Evolutionary conservation across 2,329 filamentous ascomycete species (phyloP), one percentile per base, ranked within the genome.

Genomic region (Hypocreales sp.): DNA sequence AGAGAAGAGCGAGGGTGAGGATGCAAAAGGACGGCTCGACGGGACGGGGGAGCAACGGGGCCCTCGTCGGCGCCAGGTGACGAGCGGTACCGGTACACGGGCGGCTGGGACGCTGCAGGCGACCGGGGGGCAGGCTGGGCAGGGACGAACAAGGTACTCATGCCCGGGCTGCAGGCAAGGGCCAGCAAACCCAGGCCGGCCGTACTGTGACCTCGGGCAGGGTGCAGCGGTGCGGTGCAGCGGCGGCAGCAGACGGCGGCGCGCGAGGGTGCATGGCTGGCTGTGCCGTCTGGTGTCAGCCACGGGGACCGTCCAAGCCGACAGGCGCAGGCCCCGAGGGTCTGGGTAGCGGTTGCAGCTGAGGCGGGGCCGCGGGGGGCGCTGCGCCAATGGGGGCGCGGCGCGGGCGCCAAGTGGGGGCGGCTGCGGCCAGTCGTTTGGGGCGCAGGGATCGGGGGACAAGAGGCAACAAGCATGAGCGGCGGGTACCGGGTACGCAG

Each of bases 321-420:
- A 24, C 28, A 13, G 28, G 20, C 22, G 25, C 24, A 24, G 25
- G 29, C 29, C 26, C 29, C 29, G 29, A 28, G 29, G 23, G 29
- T 31, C 29, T 31, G 29, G 29, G 25, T 27, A 31, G 29, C 29
- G 29, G 25, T 26, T 28, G 25, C 25, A 28, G 22, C 22, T 28
- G 29, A 20, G 24, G 11, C 14, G 13, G 20, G 20, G 20, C 15
- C 12, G 7, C 14, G 9, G 15, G 8, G 24, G 12, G 15, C 4
- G 23, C 8, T 25, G 28, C 20, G 18, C 24, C 24, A 30, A 30
- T 27, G 17, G 16, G 15, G 17, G 29, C 25, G 12, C 14, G 8
- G 6, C 11, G 23, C n/a, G 25, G 24, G 15, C 5, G 8, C 12
- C 9, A 18, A 18, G 20, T 17, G 2, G 18, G 25, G n/a, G 19